Base-by-base conservation (phyloP, 2,329 filamentous ascomycete species). In the Xylariaceae sp. region DNA sequence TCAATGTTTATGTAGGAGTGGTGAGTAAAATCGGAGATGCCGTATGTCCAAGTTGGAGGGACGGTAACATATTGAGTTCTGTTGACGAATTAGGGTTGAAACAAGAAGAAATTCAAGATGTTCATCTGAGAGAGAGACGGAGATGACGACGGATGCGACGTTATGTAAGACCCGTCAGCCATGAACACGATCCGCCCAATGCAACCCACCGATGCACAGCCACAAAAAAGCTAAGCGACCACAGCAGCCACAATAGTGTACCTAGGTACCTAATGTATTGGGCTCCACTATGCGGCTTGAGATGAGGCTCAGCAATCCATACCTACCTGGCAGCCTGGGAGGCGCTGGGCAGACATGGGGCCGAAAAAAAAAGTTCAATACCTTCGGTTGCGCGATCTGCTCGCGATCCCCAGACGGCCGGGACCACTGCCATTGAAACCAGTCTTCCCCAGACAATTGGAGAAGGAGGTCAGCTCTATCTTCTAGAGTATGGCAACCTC, bases 401-500 rank as follows among this genome's bases (percentile, higher is more conserved):
- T 46, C 44, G 18, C 50, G 40, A 56, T 59, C 51, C 46, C 29
- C 20, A 59, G 56, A 48, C 37, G 32, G 49, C 44, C 47, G 45
- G 46, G 52, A 44, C 51, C 54, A 57, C 54, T 45, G 57, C 57
- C 50, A 55, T 61, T 56, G 61, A 57, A 42, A 48, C 43, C 45
- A 56, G 19, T 21, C 26, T 55, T 52, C 52, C 48, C 48, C 42
- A 20, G 44, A 44, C 32, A 12, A 9, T 50, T 50, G 56, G 61
- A 56, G 57, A 60, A 58, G 51, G 51, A 50, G 42, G 46, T 29
- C 51, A 60, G 55, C 46, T 19, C 43, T 44, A 52, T 46, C 47
- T 49, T 41, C 50, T 56, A 23, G 32, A 76, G 52, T 56, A 83
- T 86, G 83, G 75, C 80, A 63, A 78, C 80, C 64, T 79, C 81